Evolutionary conservation across 2,329 filamentous ascomycete species (phyloP), one percentile per base, ranked within the genome.

Genomic region (Mollisiaceae sp.): DNA sequence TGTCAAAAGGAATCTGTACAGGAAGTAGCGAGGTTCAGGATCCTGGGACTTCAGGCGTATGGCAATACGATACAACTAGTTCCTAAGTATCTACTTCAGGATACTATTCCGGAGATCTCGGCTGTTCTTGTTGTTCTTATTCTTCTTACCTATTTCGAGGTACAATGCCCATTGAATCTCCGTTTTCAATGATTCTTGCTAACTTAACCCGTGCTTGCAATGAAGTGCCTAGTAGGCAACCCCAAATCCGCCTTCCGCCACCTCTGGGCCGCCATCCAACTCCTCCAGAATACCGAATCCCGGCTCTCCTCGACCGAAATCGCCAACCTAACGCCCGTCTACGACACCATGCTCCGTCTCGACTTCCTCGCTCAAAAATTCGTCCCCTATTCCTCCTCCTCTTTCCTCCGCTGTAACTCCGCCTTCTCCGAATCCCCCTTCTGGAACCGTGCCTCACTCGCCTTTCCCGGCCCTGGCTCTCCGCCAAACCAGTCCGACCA

Each of bases 331-430:
- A 56, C 67, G 1, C 69, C 67, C 27, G 35, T 70, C 20, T 60
- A 62, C n/a, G 69, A 70, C 58, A 60, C 63, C 12, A 66, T 69
- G 39, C 62, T 70, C 39, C 65, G 64, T 6, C 52, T 70, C 5
- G 69, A 70, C 27, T 69, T 69, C 45, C 64, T 70, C 14, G 67
- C 69, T 2, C 69, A 67, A 45, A 70, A 69, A 38, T 50, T 69
- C 3, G 43, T 70, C 3, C 69, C 69, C 8, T 70, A 69, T 39
- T 62, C 69, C 18, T 41, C 22, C 47, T 69, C 69, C 2, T 70
- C 69, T 1, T 67, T 70, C 43, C n/a, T 63, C 12, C 59, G 56
- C 9, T 64, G 50, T 22, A 61, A 65, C 0, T 8, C 45, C n/a
- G 65, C 67, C 1, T 36, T 68, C 22, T 59, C 63, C 50, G 64